Evolutionary conservation across 2,329 filamentous ascomycete species (phyloP).

Genomic region (Penicillium sp.): DNA sequence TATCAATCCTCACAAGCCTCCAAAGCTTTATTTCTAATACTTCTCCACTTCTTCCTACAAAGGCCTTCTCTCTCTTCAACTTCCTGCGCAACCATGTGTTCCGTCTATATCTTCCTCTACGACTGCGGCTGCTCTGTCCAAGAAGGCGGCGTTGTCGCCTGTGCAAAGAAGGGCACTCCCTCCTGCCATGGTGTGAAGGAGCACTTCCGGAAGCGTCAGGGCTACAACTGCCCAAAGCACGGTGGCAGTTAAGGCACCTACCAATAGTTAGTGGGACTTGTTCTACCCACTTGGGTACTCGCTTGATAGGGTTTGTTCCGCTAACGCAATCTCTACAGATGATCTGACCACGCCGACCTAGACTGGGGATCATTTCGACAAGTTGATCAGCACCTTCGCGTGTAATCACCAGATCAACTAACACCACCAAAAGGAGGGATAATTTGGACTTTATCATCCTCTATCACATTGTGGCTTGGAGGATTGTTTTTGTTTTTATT

Average conservation of each 20-base stretch:
- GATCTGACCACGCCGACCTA: neutral
- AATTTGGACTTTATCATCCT: neutral
- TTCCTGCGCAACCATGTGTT: constrained; percentile 31
- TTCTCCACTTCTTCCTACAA: neutral
- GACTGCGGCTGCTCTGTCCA: constrained; percentile 38
- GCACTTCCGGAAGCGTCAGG: constrained; percentile 32
- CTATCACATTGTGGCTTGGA: neutral
- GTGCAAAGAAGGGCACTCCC: constrained; percentile 33
- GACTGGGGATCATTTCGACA: neutral
- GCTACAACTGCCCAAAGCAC: constrained; percentile 36
- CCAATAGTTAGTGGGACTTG: neutral
- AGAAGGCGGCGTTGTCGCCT: constrained; percentile 36
- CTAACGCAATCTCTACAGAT: neutral
- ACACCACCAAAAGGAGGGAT: neutral
- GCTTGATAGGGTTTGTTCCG: neutral
- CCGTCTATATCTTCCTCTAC: constrained; percentile 38
- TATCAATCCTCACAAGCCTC: constrained; percentile 1
- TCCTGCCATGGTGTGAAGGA: constrained; percentile 34
- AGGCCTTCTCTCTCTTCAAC: neutral
- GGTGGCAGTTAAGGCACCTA: constrained; percentile 6
- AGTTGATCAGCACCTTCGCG: neutral
- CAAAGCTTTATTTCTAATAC: neutral
- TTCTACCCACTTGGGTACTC: neutral
- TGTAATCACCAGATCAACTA: neutral
- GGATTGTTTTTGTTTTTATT: neutral